A percentile compares a stretch with the other conserved stretches of the same genome.
Conservation (phyloP, 176 grass and related monocot genomes). For the Canna indica region DNA sequence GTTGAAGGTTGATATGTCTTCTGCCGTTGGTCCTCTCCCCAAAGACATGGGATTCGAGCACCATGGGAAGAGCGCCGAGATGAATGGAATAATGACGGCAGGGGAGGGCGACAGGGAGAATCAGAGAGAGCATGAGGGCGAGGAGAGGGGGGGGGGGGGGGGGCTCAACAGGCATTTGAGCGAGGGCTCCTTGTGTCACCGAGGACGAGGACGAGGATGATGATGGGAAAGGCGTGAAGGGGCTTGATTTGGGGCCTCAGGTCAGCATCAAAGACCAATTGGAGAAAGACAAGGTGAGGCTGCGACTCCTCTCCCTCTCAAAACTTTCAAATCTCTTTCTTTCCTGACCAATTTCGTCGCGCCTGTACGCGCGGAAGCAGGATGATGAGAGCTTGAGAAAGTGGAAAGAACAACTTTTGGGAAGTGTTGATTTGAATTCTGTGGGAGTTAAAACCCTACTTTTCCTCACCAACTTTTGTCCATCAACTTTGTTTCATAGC, state of each 20-base stretch:
- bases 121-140: neutral
- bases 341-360: neutral
- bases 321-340: too few species aligned
- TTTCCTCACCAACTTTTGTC: neutral
- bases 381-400: slow-evolving; percentile 90
- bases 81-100: neutral
- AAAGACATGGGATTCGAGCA: neutral
- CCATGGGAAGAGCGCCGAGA: too few species aligned
- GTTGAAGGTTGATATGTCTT: neutral
- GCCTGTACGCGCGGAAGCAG: slow-evolving; percentile 13
- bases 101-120: neutral
- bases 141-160: neutral
- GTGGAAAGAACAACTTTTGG: slow-evolving; percentile 94
- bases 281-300: slow-evolving; percentile 81
- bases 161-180: neutral
- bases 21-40: neutral
- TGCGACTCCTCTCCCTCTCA: neutral
- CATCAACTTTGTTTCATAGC: neutral
- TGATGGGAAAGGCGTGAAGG: neutral
- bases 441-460: slow-evolving; percentile 47
- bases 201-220: neutral
- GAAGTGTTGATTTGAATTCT: slow-evolving; percentile 80
- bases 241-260: neutral
- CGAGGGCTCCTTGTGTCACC: neutral
- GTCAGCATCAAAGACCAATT: slow-evolving; percentile 92